Base-by-base conservation (phyloP, 306 rosid genomes). In the Betula pendula region DNA sequence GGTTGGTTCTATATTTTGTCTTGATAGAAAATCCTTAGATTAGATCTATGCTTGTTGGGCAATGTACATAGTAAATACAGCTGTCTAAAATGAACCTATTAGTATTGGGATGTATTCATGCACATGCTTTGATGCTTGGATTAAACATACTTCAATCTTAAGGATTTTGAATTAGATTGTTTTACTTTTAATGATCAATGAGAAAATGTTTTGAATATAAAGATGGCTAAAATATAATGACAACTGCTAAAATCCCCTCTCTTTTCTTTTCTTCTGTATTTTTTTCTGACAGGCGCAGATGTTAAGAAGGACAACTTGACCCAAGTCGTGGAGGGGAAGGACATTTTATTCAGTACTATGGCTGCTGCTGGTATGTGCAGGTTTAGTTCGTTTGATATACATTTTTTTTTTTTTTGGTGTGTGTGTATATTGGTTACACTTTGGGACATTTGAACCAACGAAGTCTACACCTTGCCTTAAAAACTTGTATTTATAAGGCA, bases 71-170 rank as follows among this genome's bases (percentile, higher is more conserved):
- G 45, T 38, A 17, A 53, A 48, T 55, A 56, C 25, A 68, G 50
- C 24, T 6, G 43, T 69, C 53, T 15, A 65, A 33, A 40, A 48
- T 22, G 5, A 62, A 33, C 25, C n/a, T 8, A 31, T 43, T 9
- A 35, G 45, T 47, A 17, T 76, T 47, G 70, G 70, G 13, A 24
- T 83, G 71, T 81, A 81, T 29, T 75, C 62, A 83, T 69, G 65
- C 44, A 9, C 43, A 49, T 72, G 62, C 48, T 44, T 49, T 74
- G n/a, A 43, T 38, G 70, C 43, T 49, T 15, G 69, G 71, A 50
- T 25, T 8, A n/a, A n/a, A n/a, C 19, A 33, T 63, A 17, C 11
- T 33, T 2, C 44, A 63, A 63, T 2, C 0, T 17, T 35, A 38
- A 38, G 6, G 8, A 38, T 38, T 38, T 38, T 38, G 42, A 38